Percentiles rank a stretch among this genome's conserved stretches.
Conservation (phyloP, 805 yeast genomes). For the Candida oleophila region DNA sequence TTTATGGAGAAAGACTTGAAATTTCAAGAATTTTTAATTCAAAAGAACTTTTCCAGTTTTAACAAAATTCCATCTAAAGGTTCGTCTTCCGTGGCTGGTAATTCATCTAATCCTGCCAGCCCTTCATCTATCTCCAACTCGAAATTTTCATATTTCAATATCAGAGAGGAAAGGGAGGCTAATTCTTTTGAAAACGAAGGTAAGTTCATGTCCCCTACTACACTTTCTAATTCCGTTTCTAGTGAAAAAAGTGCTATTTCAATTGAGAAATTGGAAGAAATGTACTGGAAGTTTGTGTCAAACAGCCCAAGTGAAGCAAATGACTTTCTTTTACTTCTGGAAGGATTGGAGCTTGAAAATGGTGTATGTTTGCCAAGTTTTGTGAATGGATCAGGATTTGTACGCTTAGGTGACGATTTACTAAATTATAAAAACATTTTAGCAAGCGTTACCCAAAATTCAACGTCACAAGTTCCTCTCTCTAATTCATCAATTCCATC, state of each 20-base stretch:
- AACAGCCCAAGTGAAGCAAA: conserved; percentile 29
- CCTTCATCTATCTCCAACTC: not conserved
- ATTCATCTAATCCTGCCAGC: not conserved
- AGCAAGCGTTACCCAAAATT: conserved; percentile 15
- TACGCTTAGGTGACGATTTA: conserved; percentile 26
- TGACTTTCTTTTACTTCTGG: conserved; percentile 11
- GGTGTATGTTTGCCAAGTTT: conserved; percentile 25
- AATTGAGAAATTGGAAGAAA: conserved; percentile 32
- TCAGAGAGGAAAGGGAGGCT: not conserved
- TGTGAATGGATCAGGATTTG: conserved; percentile 38
- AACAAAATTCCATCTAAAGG: conserved; percentile 3
- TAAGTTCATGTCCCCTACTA: too few species aligned
- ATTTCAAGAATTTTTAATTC: conserved; percentile 33
- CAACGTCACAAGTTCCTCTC: conserved; percentile 1
- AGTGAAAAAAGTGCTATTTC: conserved; percentile 12
- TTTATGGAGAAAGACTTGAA: conserved; percentile 55
- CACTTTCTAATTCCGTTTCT: not conserved
- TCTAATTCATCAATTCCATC: conserved; percentile 5
- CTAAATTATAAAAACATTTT: conserved; percentile 22
- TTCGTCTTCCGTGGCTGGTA: not conserved
- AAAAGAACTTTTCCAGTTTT: conserved; percentile 12
- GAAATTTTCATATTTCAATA: not conserved
- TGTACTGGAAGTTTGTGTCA: conserved; percentile 42
- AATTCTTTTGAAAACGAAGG: not conserved
- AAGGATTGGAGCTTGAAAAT: conserved; percentile 28